Evolutionary conservation across 1,139 yeast species (phyloP).

Genomic region (Tardiomyces digboiensis): DNA sequence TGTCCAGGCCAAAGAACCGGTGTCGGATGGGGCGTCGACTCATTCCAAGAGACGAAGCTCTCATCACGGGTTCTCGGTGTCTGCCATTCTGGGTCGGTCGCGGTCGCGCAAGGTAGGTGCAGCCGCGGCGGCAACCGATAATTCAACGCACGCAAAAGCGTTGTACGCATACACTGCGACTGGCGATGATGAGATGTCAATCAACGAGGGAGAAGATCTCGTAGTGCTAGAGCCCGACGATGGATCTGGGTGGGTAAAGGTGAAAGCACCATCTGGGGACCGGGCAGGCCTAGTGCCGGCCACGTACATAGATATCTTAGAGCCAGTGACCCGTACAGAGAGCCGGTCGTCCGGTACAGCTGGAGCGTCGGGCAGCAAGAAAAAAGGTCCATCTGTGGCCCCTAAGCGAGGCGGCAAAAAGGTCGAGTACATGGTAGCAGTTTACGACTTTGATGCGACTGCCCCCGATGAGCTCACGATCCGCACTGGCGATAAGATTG

Average conservation of each 20-base stretch:
- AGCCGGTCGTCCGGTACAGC: conserved; percentile 10
- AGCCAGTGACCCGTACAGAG: conserved; percentile 4
- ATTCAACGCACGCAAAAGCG: too few species aligned
- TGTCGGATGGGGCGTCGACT: neutral
- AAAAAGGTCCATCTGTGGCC: conserved; percentile 38
- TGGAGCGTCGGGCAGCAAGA: conserved; percentile 27
- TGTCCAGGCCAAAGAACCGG: conserved; percentile 3
- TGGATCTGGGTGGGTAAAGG: conserved; percentile 90
- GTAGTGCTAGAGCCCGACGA: conserved; percentile 59
- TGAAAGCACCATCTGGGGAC: conserved; percentile 36
- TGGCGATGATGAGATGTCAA: conserved; percentile 66
- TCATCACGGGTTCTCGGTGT: neutral
- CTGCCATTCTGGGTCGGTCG: neutral
- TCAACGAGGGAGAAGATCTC: conserved; percentile 54
- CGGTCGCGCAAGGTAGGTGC: neutral
- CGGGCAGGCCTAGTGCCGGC: conserved; percentile 80
- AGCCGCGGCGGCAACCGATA: too few species aligned
- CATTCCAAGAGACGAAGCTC: neutral
- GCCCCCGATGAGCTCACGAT: conserved; percentile 78
- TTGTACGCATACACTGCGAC: conserved; percentile 58
- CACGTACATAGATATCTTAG: conserved; percentile 51
- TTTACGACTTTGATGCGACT: conserved; percentile 72
- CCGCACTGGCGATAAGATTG: conserved; percentile 64
- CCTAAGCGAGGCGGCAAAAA: conserved; percentile 70
- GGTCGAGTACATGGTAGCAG: conserved; percentile 57